Evolutionary conservation across 2,329 filamentous ascomycete species (phyloP).

Genomic region (Botryotinia globosa): DNA sequence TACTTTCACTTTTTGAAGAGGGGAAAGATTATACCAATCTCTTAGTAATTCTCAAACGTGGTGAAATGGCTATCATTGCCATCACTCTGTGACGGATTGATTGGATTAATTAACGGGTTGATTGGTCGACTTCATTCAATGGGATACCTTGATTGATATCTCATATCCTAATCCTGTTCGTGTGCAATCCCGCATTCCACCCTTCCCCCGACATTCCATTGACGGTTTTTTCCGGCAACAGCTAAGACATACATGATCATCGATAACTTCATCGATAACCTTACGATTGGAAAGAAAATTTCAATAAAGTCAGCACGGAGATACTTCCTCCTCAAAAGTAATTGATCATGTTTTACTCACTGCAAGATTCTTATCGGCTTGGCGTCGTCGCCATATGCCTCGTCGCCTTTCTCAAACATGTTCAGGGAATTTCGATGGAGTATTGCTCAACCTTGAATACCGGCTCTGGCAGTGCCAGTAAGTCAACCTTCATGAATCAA

Average conservation of each 20-base stretch:
- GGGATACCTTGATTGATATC: constrained; percentile 35
- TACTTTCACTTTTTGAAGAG: background rate
- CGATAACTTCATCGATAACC: constrained; percentile 3
- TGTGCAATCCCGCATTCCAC: constrained; percentile 26
- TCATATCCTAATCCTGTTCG: constrained; percentile 21
- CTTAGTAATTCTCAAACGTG: background rate
- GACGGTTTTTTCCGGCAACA: constrained; percentile 18
- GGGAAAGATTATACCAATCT: constrained; percentile 10
- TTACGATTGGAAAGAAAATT: background rate
- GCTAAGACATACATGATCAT: constrained; percentile 13
- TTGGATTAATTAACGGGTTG: constrained; percentile 12
- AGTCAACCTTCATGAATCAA: constrained; percentile 31
- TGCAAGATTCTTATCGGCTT: constrained; percentile 28
- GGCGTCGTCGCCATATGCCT: constrained; percentile 29
- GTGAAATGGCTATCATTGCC: constrained; percentile 13
- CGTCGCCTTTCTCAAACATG: constrained; percentile 21
- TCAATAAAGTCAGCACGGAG: constrained; percentile 3
- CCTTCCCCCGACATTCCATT: constrained; percentile 18
- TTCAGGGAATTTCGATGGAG: constrained; percentile 23
- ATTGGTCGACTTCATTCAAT: constrained; percentile 26
- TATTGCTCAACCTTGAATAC: constrained; percentile 51
- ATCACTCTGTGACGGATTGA: constrained; percentile 2
- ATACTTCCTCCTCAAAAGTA: constrained; percentile 12
- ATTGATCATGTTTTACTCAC: constrained; percentile 24
- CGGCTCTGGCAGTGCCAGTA: constrained; percentile 43